A percentile compares a stretch with the other conserved stretches of the same genome.
Conservation (phyloP, 768 basidiomycete species). For the Suillus decipiens region DNA sequence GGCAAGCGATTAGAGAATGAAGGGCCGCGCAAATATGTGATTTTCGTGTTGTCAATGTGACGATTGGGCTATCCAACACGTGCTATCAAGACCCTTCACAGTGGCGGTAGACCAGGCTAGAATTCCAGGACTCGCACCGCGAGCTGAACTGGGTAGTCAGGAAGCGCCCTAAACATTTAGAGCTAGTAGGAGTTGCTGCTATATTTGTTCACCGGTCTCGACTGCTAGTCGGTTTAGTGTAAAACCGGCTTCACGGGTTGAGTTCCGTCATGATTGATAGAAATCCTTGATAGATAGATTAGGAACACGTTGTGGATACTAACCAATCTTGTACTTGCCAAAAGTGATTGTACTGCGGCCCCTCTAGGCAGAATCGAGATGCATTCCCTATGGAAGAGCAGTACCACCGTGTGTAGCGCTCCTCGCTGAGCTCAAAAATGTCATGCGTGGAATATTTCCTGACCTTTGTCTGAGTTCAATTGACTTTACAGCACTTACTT, state of each 20-base stretch:
- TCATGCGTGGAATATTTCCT: background rate
- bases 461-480: background rate
- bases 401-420: background rate
- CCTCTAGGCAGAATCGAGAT: too few relatives aligned
- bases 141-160: background rate
- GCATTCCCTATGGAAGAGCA: too few relatives aligned
- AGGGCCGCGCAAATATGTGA: too few relatives aligned
- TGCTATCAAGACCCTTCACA: background rate
- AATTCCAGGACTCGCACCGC: background rate
- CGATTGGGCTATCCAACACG: background rate
- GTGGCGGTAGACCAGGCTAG: background rate
- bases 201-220: background rate
- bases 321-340: background rate
- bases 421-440: conserved; percentile 5
- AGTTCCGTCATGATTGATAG: background rate
- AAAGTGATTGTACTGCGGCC: background rate
- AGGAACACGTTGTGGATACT: background rate
- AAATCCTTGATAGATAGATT: background rate
- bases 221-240: background rate
- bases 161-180: background rate
- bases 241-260: background rate
- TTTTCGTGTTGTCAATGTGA: background rate
- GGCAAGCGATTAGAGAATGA: background rate
- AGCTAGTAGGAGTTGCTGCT: background rate
- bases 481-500: background rate